Base-by-base conservation (phyloP, 768 basidiomycete species). In the Kwoniella mangroviensis region DNA sequence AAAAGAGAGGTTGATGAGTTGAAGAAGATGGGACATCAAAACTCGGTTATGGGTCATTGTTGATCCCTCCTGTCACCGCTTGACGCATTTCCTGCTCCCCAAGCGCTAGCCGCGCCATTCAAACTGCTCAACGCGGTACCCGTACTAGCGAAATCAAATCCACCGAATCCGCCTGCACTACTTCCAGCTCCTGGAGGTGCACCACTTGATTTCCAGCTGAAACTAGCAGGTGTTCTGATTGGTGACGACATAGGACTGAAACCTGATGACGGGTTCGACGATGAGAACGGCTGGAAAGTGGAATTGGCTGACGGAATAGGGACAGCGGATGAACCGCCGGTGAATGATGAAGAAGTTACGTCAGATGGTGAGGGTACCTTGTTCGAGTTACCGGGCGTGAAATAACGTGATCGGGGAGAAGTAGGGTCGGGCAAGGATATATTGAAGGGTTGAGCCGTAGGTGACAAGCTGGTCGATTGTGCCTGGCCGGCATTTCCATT, bases 381-480 rank as follows among this genome's bases (percentile, higher is more conserved):
- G 53, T 49, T 60, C 28, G 52, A 26, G 11, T 49, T 42, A 26
- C 59, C 51, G 21, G 68, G 64, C 34, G 53, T 52, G 15, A 54
- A 21, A 45, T 73, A 73, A 24, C 70, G n/a, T 19, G 74, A 73
- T 53, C 70, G 67, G 56, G 76, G 72, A 5, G 71, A 73, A 3
- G 71, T 75, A 13, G 73, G 45, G 19, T 57, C 59, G 12, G 73
- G 73, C 28, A 72, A 54, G 22, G 73, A 63, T 17, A 69, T 60
- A 40, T 63, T 76, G 74, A 80, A 80, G 0, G 79, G 79, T 58
- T 75, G 75, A 34, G 79, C 79, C 28, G 70, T 80, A 15, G 79
- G 79, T 15, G 77, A 78, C 13, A 80, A 67, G 9, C 72, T 70
- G 1, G 76, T 79, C 4, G 56, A 57, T 19, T 73, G 34, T 42